Conservation (phyloP, 176 grass and related monocot genomes). For the Zea luxurians region DNA sequence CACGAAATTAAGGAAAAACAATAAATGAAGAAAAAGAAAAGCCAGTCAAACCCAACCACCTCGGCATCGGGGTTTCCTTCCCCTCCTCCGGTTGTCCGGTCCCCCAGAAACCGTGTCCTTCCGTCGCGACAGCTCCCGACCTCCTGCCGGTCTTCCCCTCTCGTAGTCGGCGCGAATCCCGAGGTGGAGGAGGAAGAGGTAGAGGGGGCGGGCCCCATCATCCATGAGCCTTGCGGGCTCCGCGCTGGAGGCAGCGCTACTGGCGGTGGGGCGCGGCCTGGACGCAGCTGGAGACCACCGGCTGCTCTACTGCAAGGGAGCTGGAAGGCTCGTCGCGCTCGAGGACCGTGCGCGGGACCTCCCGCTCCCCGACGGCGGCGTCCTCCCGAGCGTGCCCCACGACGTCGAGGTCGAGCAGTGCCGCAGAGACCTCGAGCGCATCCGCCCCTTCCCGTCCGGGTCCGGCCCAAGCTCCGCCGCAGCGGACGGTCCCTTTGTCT, state of each 20-base stretch:
- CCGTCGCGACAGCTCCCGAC: conserved; percentile 19
- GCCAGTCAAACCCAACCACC: conserved; percentile 51
- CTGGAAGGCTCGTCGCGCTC: conserved; percentile 56
- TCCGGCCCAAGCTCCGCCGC: neutral
- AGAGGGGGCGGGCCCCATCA: neutral
- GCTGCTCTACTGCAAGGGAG: conserved; percentile 75
- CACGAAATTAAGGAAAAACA: neutral
- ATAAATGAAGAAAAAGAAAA: conserved; percentile 3
- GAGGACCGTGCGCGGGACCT: conserved; percentile 53
- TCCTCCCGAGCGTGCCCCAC: conserved; percentile 56
- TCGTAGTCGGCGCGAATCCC: conserved; percentile 20
- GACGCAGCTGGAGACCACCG: conserved; percentile 73
- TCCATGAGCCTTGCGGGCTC: conserved; percentile 52
- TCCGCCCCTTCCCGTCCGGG: neutral
- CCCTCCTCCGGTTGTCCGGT: conserved; percentile 37
- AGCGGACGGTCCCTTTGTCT: conserved; percentile 49
- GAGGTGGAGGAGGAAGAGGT: conserved; percentile 40
- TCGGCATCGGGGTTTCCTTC: conserved; percentile 29
- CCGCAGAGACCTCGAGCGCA: conserved; percentile 41
- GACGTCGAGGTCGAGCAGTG: conserved; percentile 54
- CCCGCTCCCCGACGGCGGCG: conserved; percentile 29
- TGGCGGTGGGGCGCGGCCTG: conserved; percentile 70
- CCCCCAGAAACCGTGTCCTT: conserved; percentile 66
- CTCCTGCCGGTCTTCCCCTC: neutral
- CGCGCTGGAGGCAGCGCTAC: conserved; percentile 65